phyloP scores from a whole-genome alignment of 169 alveolate genomes.

The Cryptosporidium andersoni region DNA sequence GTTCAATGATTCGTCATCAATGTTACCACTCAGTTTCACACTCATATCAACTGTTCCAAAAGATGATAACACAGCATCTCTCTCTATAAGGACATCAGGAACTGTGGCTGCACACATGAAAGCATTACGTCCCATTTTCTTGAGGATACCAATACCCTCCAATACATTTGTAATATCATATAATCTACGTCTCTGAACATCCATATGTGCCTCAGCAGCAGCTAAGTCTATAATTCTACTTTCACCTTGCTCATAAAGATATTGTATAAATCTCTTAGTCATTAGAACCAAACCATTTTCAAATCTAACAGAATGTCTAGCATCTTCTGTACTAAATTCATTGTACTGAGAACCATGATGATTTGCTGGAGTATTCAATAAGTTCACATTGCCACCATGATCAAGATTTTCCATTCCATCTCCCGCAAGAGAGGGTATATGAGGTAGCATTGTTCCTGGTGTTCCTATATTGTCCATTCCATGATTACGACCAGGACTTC shows the following conservation, averaged over 20 bases:
- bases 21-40: slow-evolving; percentile 30
- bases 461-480: slow-evolving; percentile 20
- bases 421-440: slow-evolving; percentile 50
- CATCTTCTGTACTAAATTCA: slow-evolving; percentile 70
- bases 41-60: slow-evolving; percentile 70
- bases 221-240: slow-evolving; percentile 63
- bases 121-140: slow-evolving; percentile 73
- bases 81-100: slow-evolving; percentile 68
- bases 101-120: slow-evolving; percentile 70
- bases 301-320: slow-evolving; percentile 67
- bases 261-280: slow-evolving; percentile 65
- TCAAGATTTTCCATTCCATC: slow-evolving; percentile 60
- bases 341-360: slow-evolving; percentile 57
- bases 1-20: slow-evolving; percentile 28
- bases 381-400: slow-evolving; percentile 40
- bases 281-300: slow-evolving; percentile 65
- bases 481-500: slow-evolving; percentile 70
- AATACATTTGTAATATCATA: slow-evolving; percentile 87
- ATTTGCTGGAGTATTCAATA: slow-evolving; percentile 64
- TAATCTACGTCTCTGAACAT: slow-evolving; percentile 83
- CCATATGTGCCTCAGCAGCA: slow-evolving; percentile 73
- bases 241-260: slow-evolving; percentile 68
- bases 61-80: slow-evolving; percentile 70
- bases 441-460: slow-evolving; percentile 42
- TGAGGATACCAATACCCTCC: slow-evolving; percentile 82